These are phyloP conservation scores for Patellifolia procumbens DNA, from an alignment of 179 eudicot genomes.

Conservation along the genomic window DNA sequence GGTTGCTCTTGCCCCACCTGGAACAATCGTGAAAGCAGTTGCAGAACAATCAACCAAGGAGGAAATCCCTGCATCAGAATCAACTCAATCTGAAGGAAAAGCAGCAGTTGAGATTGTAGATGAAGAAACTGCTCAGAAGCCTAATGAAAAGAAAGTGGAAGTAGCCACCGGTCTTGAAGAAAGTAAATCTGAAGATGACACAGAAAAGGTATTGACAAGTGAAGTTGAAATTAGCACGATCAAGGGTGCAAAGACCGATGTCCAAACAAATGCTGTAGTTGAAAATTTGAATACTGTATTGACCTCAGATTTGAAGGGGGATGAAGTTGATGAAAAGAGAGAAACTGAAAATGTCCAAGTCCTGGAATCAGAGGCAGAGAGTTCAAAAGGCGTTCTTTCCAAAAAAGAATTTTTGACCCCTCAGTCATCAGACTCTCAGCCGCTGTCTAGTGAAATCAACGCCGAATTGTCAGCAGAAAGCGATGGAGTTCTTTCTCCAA, in stretches of 20 bases:
- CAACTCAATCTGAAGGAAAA: constrained; percentile 35
- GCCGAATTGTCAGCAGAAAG: constrained; percentile 26
- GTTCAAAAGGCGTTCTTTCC: constrained; percentile 4
- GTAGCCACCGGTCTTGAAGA: constrained; percentile 30
- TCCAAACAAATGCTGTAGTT: constrained; percentile 20
- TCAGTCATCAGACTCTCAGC: constrained; percentile 21
- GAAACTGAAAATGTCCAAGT: constrained; percentile 22
- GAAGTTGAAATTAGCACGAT: constrained; percentile 11
- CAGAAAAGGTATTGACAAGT: constrained; percentile 27
- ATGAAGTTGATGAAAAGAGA: constrained; percentile 10
- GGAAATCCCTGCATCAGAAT: constrained; percentile 24
- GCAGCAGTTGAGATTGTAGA: constrained; percentile 20
- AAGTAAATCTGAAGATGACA: constrained; percentile 22
- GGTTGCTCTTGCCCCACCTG: constrained; percentile 95
- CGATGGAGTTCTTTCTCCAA: constrained; percentile 32
- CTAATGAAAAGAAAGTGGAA: constrained; percentile 40
- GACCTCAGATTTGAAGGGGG: constrained; percentile 22
- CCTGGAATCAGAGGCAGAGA: constrained; percentile 28
- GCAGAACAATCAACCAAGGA: constrained; percentile 60
- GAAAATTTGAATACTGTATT: constrained; percentile 6
- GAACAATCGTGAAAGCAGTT: constrained; percentile 80
- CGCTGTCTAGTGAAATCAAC: constrained; percentile 17
- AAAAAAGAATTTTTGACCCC: constrained; percentile 28
- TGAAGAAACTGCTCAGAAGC: constrained; percentile 33
- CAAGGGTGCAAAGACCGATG: constrained; percentile 14